phyloP scores from a whole-genome alignment of 257 asterid species.

The Solanum tacnaense region DNA sequence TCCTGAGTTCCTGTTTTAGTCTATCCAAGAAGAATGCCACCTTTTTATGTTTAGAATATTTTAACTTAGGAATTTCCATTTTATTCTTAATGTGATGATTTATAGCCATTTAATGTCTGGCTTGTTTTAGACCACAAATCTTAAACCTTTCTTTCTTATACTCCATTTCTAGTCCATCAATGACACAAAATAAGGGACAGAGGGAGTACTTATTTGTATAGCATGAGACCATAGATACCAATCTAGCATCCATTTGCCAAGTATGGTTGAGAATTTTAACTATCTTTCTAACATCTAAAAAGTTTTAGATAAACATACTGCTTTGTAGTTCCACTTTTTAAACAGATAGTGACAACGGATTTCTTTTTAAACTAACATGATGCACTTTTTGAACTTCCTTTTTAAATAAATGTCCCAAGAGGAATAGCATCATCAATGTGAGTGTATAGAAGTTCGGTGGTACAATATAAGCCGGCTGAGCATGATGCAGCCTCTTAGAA shows the following conservation, averaged over 20 bases:
- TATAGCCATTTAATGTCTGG: neutral
- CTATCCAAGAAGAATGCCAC: neutral
- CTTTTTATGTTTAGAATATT: neutral
- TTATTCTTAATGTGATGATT: neutral
- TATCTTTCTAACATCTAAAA: neutral
- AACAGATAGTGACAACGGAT: neutral
- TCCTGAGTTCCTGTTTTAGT: neutral
- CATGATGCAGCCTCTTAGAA: neutral
- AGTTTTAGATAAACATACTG: neutral
- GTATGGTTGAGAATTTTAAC: neutral
- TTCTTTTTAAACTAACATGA: neutral
- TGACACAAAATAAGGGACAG: neutral
- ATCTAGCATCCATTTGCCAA: neutral
- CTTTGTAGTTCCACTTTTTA: neutral
- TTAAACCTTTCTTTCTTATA: neutral
- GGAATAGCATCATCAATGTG: neutral
- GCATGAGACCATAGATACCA: neutral
- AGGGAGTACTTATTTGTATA: neutral
- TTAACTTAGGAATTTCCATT: neutral
- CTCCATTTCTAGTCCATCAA: neutral
- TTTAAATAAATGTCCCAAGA: neutral
- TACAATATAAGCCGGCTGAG: neutral
- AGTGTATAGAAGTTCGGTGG: neutral
- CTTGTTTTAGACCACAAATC: neutral
- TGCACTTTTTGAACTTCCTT: neutral